Evolutionary conservation across 805 yeast genomes (phyloP), one percentile per base, ranked within the genome.

Genomic region (Starmera dryadoides): DNA sequence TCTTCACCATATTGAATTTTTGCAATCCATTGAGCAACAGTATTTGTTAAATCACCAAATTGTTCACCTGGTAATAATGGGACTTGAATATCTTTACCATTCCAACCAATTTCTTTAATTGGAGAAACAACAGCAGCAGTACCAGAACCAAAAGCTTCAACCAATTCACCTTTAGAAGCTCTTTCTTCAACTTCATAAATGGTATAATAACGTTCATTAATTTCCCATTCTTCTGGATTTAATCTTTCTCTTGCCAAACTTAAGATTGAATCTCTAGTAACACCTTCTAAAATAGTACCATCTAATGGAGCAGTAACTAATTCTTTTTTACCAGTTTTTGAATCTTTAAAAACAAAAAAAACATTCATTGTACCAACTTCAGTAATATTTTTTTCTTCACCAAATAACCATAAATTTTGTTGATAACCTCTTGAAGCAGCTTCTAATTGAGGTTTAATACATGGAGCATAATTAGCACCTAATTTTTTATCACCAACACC

Each of bases 351-450:
- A 26, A 79, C 96, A 54, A 85, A 80, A 68, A 93, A 91, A 34
- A 75, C 91, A 66, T 91, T 91, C 98, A 91, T 93, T 42, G 98
- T 88, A 49, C 98, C 98, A 41, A 87, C 98, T 70, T 91, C 98
- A 50, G 98, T 91, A 54, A 91, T 78, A 62, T 77, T 62, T 53
- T 79, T 77, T 60, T 91, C 91, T 41, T 84, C 86, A 45, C 96
- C 96, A 55, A 91, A 91, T 55, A 91, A 71, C 98, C 98, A 91
- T 61, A 91, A 69, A 71, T 91, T 91, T 68, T 93, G 98, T 62
- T 86, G 95, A 71, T 79, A 89, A 33, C 98, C 98, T 64, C 89
- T 79, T 19, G 71, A 56, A 40, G 96, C 95, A 37, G 98, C 96
- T 66, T 86, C 82, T 52, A 75, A 69, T 68, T 87, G 96, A 25